These are phyloP conservation scores for Aspergillus latus DNA, from an alignment of 2,329 filamentous ascomycete genomes.

Conservation along the genomic window DNA sequence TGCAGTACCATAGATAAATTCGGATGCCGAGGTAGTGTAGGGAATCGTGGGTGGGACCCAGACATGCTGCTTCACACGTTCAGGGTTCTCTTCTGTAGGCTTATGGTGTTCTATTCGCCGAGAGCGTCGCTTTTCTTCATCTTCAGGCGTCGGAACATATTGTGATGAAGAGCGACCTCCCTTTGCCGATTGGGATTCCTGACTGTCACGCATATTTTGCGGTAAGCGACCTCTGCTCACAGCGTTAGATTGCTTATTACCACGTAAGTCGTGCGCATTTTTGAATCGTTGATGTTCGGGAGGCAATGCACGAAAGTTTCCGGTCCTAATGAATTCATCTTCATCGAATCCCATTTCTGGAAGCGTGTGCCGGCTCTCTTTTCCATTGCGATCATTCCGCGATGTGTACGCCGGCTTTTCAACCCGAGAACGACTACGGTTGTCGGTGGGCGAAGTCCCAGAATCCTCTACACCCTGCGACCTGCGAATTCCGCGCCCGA, in stretches of 20 bases:
- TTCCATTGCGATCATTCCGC: neutral
- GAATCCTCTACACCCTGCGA: conserved; percentile 26
- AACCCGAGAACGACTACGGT: neutral
- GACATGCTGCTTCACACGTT: conserved; percentile 35
- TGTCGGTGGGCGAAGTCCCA: neutral
- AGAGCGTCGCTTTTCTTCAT: neutral
- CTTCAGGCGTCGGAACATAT: neutral
- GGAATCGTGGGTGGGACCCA: conserved; percentile 52
- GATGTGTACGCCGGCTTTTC: neutral
- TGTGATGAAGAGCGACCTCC: neutral
- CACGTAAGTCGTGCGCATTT: neutral
- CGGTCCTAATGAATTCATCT: conserved; percentile 34
- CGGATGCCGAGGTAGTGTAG: conserved; percentile 81
- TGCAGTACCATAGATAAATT: conserved; percentile 85
- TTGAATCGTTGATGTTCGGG: conserved; percentile 23
- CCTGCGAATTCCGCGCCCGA: conserved; percentile 64
- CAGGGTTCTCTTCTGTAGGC: conserved; percentile 28
- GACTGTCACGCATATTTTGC: neutral
- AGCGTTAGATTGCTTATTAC: no score
- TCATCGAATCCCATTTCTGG: conserved; percentile 20
- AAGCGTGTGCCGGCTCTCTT: neutral
- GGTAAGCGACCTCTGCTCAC: no score
- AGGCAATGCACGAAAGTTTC: conserved; percentile 29
- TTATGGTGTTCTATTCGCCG: conserved; percentile 16
- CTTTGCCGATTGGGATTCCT: neutral